phyloP scores from a whole-genome alignment of 257 asterid species.

The Craterostigma plantagineum region DNA sequence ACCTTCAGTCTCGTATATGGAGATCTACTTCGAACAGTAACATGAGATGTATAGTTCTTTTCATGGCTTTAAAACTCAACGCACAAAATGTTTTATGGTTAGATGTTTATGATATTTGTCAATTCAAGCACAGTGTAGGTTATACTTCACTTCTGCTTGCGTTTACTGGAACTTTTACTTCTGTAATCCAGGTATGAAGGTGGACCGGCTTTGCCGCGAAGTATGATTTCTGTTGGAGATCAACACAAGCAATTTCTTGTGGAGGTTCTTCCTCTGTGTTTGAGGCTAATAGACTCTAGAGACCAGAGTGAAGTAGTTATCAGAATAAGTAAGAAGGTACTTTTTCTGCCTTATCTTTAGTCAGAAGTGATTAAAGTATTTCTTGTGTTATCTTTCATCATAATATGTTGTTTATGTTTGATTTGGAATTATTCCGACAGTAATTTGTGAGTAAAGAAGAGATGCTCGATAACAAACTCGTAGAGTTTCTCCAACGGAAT shows the following conservation, averaged over 20 bases:
- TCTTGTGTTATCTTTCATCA: too few relatives aligned
- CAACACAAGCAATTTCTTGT: conserved; percentile 50
- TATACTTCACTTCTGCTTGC: conserved; percentile 3
- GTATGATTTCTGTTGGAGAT: conserved; percentile 71
- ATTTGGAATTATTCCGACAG: not conserved
- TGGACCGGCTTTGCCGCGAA: conserved; percentile 67
- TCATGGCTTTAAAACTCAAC: too few relatives aligned
- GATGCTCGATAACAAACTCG: too few relatives aligned
- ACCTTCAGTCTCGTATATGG: too few relatives aligned
- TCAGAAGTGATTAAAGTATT: not conserved
- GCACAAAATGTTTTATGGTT: too few relatives aligned
- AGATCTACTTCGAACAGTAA: too few relatives aligned
- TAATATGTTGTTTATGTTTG: not conserved
- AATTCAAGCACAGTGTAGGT: not conserved
- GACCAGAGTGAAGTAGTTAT: conserved; percentile 42
- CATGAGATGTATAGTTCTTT: too few relatives aligned
- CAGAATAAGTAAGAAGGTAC: conserved; percentile 76
- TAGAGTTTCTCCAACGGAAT: not conserved
- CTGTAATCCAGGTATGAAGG: conserved; percentile 63
- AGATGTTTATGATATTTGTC: too few relatives aligned
- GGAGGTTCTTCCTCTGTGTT: conserved; percentile 70
- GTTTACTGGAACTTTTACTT: conserved; percentile 6
- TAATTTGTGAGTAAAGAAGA: too few relatives aligned
- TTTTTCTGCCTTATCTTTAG: not conserved
- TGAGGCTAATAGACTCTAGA: conserved; percentile 50